Conservation (phyloP, 1,139 yeast species). For the Saccharomyces hybrid region DNA sequence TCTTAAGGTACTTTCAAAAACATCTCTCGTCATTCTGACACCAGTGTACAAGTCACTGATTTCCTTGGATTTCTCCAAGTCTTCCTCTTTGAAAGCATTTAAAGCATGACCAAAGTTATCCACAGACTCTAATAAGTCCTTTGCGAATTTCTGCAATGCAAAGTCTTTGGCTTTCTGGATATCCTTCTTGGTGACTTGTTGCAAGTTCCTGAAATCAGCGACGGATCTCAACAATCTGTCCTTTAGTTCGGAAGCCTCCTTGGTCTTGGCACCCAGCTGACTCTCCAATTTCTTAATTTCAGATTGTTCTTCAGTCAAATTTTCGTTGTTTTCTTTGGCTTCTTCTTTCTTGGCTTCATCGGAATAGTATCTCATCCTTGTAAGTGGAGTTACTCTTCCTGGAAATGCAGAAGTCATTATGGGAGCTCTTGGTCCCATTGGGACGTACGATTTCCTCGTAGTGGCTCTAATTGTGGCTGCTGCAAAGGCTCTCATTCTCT, state of each 20-base stretch:
- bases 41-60: constrained; percentile 78
- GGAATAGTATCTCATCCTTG: constrained; percentile 18
- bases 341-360: constrained; percentile 14
- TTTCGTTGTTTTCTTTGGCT: constrained; percentile 6
- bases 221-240: constrained; percentile 76
- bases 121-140: constrained; percentile 79
- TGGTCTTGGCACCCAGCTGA: constrained; percentile 59
- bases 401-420: background rate
- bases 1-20: constrained; percentile 75
- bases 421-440: background rate
- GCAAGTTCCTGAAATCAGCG: constrained; percentile 90
- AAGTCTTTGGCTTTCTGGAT: constrained; percentile 80
- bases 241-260: constrained; percentile 74
- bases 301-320: constrained; percentile 16
- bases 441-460: background rate
- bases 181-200: constrained; percentile 84
- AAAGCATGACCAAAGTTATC: constrained; percentile 90
- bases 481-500: constrained; percentile 7
- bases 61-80: constrained; percentile 49
- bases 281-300: constrained; percentile 40
- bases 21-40: constrained; percentile 80
- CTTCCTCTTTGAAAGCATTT: constrained; percentile 59
- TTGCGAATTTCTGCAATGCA: constrained; percentile 89
- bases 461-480: constrained; percentile 3
- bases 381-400: background rate